phyloP scores from a whole-genome alignment of 1,284 basidiomycete species.

The Prillingera fragicola region DNA sequence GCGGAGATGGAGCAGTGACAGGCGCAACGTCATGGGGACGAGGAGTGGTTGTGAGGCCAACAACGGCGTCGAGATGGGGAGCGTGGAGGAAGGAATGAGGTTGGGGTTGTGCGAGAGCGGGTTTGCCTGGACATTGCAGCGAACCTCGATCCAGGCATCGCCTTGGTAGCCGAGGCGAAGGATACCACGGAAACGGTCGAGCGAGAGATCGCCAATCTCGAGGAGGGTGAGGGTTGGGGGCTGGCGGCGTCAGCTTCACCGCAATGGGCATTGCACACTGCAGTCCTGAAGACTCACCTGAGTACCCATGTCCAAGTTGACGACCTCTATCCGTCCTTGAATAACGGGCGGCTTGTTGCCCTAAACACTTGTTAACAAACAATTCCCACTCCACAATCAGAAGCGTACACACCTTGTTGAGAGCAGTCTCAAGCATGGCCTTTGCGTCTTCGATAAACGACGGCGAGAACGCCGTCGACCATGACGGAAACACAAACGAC shows the following conservation, averaged over 20 bases:
- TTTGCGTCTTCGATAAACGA: slow-evolving; percentile 91
- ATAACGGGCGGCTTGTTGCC: slow-evolving; percentile 97
- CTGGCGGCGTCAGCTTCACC: slow-evolving; percentile 47
- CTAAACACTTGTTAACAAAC: no score
- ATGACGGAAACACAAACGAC: slow-evolving; percentile 91
- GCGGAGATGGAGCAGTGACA: slow-evolving; percentile 85
- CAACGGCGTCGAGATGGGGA: slow-evolving; percentile 69
- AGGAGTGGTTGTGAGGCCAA: slow-evolving; percentile 88
- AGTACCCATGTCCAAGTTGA: slow-evolving; percentile 96
- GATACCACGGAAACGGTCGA: slow-evolving; percentile 94
- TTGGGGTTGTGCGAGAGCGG: slow-evolving; percentile 65
- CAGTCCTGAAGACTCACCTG: slow-evolving; percentile 71
- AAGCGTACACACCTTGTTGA: slow-evolving; percentile 64
- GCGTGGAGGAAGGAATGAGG: slow-evolving; percentile 68
- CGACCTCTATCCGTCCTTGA: slow-evolving; percentile 93
- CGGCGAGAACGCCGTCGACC: slow-evolving; percentile 88
- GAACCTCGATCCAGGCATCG: slow-evolving; percentile 90
- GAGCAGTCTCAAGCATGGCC: slow-evolving; percentile 85
- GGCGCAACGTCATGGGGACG: slow-evolving; percentile 96
- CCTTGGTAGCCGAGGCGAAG: slow-evolving; percentile 93
- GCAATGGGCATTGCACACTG: neutral
- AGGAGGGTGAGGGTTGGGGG: slow-evolving; percentile 96
- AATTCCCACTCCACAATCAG: no score
- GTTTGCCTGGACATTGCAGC: slow-evolving; percentile 80
- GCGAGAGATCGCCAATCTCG: slow-evolving; percentile 93